Evolutionary conservation across 1,139 yeast genomes (phyloP).

Genomic region (Geotrichum cucujoidarum): DNA sequence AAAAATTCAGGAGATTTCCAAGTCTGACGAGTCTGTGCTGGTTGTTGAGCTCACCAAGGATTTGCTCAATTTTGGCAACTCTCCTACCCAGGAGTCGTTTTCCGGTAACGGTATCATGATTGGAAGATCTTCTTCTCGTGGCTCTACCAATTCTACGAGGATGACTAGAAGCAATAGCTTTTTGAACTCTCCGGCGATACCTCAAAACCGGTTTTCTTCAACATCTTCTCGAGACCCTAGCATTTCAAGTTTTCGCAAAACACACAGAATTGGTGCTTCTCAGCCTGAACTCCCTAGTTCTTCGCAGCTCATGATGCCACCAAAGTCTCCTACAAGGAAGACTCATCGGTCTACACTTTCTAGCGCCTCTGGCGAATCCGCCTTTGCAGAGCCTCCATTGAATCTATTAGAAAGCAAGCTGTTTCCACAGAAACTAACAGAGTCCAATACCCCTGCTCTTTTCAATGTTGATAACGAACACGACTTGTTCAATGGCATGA

Average conservation of each 20-base stretch:
- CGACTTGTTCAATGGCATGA: background rate
- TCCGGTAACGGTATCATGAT: background rate
- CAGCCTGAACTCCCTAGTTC: background rate
- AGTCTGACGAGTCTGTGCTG: constrained; percentile 15
- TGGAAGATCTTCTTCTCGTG: background rate
- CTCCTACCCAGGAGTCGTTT: background rate
- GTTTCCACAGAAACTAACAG: too few relatives aligned
- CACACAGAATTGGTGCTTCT: constrained; percentile 1
- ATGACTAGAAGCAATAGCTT: constrained; percentile 3
- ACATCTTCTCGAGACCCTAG: background rate
- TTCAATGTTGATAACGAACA: background rate
- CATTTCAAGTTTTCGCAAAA: background rate
- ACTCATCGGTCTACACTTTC: too few relatives aligned
- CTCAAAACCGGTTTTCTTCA: background rate
- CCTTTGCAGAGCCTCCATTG: too few relatives aligned
- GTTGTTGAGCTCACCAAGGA: constrained; percentile 17
- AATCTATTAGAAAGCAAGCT: too few relatives aligned
- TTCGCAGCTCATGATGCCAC: constrained; percentile 1
- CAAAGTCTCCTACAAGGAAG: constrained; percentile 12
- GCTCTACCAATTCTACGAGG: background rate
- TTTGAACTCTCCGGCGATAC: constrained; percentile 6
- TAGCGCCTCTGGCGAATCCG: too few relatives aligned
- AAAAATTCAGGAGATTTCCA: background rate
- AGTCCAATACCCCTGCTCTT: background rate
- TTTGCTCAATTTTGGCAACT: constrained; percentile 9